phyloP scores from a whole-genome alignment of 2,329 filamentous ascomycete species.

The Beauveria pseudobassiana region DNA sequence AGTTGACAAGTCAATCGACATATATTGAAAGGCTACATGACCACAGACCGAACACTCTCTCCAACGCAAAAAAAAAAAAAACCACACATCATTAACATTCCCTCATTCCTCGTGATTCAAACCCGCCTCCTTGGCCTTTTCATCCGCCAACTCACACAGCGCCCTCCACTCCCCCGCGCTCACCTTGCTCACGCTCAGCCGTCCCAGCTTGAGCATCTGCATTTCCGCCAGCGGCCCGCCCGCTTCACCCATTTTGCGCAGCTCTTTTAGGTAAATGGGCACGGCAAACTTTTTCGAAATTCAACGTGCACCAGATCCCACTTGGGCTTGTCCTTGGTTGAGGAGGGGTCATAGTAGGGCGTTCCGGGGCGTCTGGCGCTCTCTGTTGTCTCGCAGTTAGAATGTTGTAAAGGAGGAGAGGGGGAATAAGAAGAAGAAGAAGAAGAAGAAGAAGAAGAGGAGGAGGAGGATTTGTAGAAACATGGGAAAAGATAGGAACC shows the following conservation, averaged over 20 bases:
- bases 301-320: conserved; percentile 89
- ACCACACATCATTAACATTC: not conserved
- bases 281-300: conserved; percentile 74
- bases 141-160: conserved; percentile 45
- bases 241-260: conserved; percentile 55
- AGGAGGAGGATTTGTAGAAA: not conserved
- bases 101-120: conserved; percentile 26
- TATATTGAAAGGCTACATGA: too few species aligned
- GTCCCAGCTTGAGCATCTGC: conserved; percentile 75
- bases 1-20: too few species aligned
- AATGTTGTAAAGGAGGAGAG: not conserved
- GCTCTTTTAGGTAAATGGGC: conserved; percentile 61
- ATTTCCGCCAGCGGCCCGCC: conserved; percentile 60
- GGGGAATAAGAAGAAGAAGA: too few species aligned
- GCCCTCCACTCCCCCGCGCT: conserved; percentile 57
- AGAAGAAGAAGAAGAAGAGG: too few species aligned
- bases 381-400: conserved; percentile 17
- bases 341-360: conserved; percentile 79
- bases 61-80: not conserved
- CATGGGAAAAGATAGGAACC: too few species aligned
- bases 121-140: conserved; percentile 32
- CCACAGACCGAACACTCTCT: not conserved
- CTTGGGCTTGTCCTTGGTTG: conserved; percentile 43
- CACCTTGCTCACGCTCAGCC: conserved; percentile 73
- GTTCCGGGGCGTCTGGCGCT: conserved; percentile 26